Evolutionary conservation across 2,329 filamentous ascomycete genomes (phyloP).

Genomic region (Fusarium goolgardi): DNA sequence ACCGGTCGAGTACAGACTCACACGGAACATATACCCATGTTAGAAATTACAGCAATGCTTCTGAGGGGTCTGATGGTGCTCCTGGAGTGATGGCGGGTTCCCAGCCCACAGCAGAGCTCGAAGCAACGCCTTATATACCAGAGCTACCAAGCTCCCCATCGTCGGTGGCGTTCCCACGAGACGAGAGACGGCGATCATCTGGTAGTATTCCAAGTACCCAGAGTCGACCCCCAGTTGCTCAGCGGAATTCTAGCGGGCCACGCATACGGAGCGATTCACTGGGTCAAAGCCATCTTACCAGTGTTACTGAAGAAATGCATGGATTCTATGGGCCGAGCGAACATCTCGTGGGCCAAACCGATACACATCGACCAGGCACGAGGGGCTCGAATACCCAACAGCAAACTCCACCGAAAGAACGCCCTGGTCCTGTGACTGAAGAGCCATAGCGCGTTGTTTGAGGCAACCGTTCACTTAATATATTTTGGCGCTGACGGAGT

Average conservation of each 20-base stretch:
- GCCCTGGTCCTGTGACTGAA: constrained; percentile 7
- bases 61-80: constrained; percentile 55
- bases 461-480: background rate
- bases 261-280: constrained; percentile 43
- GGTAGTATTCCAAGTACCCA: constrained; percentile 37
- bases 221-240: constrained; percentile 42
- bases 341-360: constrained; percentile 57
- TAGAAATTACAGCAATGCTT: constrained; percentile 58
- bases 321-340: constrained; percentile 60
- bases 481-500: background rate
- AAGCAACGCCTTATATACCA: constrained; percentile 50
- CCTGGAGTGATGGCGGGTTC: constrained; percentile 42
- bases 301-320: constrained; percentile 61
- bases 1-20: constrained; percentile 55
- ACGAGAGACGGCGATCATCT: constrained; percentile 47
- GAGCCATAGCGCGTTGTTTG: background rate
- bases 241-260: constrained; percentile 47
- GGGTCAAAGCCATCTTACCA: constrained; percentile 40
- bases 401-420: background rate
- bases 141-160: constrained; percentile 53
- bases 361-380: constrained; percentile 38
- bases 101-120: constrained; percentile 52
- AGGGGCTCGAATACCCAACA: constrained; percentile 13
- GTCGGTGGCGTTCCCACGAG: constrained; percentile 31
- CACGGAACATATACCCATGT: constrained; percentile 53